These are phyloP conservation scores for Triticum dicoccoides DNA, from an alignment of 176 grass and related monocot genomes.

Conservation along the genomic window DNA sequence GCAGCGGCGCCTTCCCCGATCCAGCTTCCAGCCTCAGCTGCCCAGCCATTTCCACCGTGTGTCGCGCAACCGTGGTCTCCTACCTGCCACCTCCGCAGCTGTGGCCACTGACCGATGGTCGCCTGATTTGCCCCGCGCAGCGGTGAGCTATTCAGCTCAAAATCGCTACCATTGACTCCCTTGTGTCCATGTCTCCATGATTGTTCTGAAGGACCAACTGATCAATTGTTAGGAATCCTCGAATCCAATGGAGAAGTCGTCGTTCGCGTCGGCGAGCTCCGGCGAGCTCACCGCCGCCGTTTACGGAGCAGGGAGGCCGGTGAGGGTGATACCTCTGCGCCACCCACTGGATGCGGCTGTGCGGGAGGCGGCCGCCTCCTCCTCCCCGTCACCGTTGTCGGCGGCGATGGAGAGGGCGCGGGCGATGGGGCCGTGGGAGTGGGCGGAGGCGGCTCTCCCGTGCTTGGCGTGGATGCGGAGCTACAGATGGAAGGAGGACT, in stretches of 20 bases:
- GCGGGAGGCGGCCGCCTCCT: neutral
- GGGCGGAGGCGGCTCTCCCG: slow-evolving; percentile 56
- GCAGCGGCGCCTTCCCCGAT: neutral
- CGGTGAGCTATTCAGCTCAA: neutral
- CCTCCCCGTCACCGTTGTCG: slow-evolving; percentile 10
- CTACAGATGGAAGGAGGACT: slow-evolving; percentile 66
- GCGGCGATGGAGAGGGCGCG: slow-evolving; percentile 39
- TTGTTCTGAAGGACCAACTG: neutral
- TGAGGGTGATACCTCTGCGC: slow-evolving; percentile 73
- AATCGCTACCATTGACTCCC: neutral
- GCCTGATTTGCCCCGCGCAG: neutral
- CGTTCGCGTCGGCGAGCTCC: slow-evolving; percentile 54
- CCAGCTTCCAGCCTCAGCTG: neutral
- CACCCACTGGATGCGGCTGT: slow-evolving; percentile 34
- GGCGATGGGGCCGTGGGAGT: slow-evolving; percentile 56
- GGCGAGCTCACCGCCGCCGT: slow-evolving; percentile 24
- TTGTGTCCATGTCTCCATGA: neutral
- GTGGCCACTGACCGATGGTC: neutral
- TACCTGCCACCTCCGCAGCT: neutral
- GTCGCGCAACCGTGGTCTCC: neutral
- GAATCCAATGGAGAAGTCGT: slow-evolving; percentile 38
- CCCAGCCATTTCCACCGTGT: neutral
- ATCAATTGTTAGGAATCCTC: neutral
- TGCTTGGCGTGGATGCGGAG: slow-evolving; percentile 70
- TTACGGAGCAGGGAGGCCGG: slow-evolving; percentile 36